Base-by-base conservation (phyloP, 2,329 filamentous ascomycete species). In the Fulvia fulva region DNA sequence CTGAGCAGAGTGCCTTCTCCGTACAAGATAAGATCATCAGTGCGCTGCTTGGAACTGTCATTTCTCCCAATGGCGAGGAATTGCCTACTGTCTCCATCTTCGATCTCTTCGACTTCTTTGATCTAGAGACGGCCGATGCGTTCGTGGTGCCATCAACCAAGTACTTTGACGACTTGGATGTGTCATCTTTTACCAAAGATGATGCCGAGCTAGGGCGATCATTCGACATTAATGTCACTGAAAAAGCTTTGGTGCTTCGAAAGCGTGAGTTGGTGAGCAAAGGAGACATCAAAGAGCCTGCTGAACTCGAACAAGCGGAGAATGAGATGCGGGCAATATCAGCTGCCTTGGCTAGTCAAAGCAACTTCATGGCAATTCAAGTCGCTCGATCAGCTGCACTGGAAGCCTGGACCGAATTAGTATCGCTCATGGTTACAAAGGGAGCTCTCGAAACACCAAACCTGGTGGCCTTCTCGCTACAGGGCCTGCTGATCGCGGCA, bases 51-150 rank as follows among this genome's bases (percentile, higher is more conserved):
- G 94, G 94, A 5, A 86, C 88, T 44, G 85, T 90, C 7, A 80
- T 83, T 11, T 78, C 86, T 19, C 83, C 87, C 14, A 84, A 84
- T 58, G 87, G 87, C 50, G 83, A 89, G 55, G 78, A 85, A 5
- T 78, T 88, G 37, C 77, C 80, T 26, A 88, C 91, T 58, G 82
- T 87, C 0, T 91, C 89, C 3, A 83, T 97, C 6, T 96, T 97
- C 68, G 91, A 97, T 64, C 81, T 97, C 22, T 94, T 96, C 67
- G 94, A 99, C 74, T 97, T 97, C 68, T 83, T 94, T 71, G 86
- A 89, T 60, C 74, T 88, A 11, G 80, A 83, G 50, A 78, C 86
- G 41, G 74, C 76, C 0, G 72, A 74, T 57, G 70, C 81, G 1
- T 73, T 82, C 2, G 65, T 84, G 86, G 5, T 76, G 16, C 49